Percentiles rank a stretch among this genome's conserved stretches.
phyloP scores from a whole-genome alignment of 2,329 filamentous ascomycete genomes.

The Botryotinia globosa region DNA sequence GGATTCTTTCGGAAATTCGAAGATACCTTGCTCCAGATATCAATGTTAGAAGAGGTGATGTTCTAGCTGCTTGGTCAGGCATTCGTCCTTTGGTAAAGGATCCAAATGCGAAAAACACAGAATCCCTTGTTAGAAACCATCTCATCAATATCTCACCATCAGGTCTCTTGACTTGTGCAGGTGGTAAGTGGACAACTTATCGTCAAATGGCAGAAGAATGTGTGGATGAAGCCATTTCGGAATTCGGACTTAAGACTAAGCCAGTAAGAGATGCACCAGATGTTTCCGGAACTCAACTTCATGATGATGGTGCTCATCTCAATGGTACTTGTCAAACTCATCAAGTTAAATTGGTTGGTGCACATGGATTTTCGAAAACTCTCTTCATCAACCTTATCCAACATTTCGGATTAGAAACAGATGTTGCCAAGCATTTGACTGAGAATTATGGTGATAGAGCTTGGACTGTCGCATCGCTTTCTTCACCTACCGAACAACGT shows the following conservation, averaged over 20 bases:
- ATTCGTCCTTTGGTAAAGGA: constrained; percentile 84
- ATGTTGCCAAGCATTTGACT: constrained; percentile 84
- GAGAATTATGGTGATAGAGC: constrained; percentile 88
- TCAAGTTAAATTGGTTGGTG: constrained; percentile 74
- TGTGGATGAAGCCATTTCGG: constrained; percentile 73
- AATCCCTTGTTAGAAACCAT: constrained; percentile 85
- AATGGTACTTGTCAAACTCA: constrained; percentile 81
- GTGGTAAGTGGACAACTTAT: constrained; percentile 92
- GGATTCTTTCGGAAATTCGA: constrained; percentile 81
- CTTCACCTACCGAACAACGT: constrained; percentile 69
- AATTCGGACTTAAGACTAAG: constrained; percentile 61
- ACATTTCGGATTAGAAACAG: constrained; percentile 87
- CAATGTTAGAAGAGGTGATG: constrained; percentile 78
- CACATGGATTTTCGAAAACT: constrained; percentile 84
- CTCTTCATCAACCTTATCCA: constrained; percentile 95
- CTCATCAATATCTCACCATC: constrained; percentile 76
- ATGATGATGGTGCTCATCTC: constrained; percentile 68
- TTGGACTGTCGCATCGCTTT: constrained; percentile 84
- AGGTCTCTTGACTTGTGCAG: constrained; percentile 79
- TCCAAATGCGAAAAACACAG: constrained; percentile 79
- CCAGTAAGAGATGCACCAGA: constrained; percentile 59
- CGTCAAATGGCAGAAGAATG: constrained; percentile 90
- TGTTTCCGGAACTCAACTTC: constrained; percentile 65
- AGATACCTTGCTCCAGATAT: constrained; percentile 82
- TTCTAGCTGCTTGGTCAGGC: constrained; percentile 87